Percentiles rank a stretch among this genome's conserved stretches.
Evolutionary conservation across 495 filamentous ascomycete genomes (phyloP).

Genomic region (Amphirosellinia nigrospora): DNA sequence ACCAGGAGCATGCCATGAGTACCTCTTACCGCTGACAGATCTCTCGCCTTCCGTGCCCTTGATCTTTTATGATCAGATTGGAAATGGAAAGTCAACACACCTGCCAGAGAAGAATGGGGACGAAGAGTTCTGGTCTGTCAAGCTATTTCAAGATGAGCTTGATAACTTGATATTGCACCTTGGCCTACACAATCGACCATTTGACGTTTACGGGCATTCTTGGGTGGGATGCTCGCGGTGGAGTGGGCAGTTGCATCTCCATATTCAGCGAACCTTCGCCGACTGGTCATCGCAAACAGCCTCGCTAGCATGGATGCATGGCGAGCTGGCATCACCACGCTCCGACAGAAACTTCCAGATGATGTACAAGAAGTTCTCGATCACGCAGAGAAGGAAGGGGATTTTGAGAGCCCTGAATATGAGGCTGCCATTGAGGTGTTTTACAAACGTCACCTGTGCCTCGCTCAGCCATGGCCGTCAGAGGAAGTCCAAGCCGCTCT

Average conservation of each 20-base stretch:
- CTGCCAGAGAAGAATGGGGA: slow-evolving; percentile 50
- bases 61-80: slow-evolving; percentile 62
- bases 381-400: slow-evolving; percentile 30
- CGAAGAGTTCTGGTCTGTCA: slow-evolving; percentile 52
- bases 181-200: slow-evolving; percentile 38
- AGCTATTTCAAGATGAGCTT: slow-evolving; percentile 56
- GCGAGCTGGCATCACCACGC: slow-evolving; percentile 19
- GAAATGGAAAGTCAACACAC: slow-evolving; percentile 54
- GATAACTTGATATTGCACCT: slow-evolving; percentile 54
- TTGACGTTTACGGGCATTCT: slow-evolving; percentile 55
- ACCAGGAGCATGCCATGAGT: slow-evolving; percentile 52
- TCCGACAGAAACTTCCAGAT: slow-evolving; percentile 28
- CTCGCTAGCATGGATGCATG: slow-evolving; percentile 37
- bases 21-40: slow-evolving; percentile 48
- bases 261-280: slow-evolving; percentile 30
- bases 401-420: slow-evolving; percentile 51
- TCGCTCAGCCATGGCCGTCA: slow-evolving; percentile 45
- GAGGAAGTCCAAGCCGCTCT: slow-evolving; percentile 32
- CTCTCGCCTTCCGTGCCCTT: slow-evolving; percentile 40
- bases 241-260: slow-evolving; percentile 40
- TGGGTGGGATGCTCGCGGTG: slow-evolving; percentile 60
- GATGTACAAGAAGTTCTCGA: slow-evolving; percentile 31
- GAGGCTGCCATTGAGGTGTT: slow-evolving; percentile 50
- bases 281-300: slow-evolving; percentile 33
- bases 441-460: slow-evolving; percentile 50